Conservation (phyloP, 23 red algal genomes). For the Gracilaria caudata region DNA sequence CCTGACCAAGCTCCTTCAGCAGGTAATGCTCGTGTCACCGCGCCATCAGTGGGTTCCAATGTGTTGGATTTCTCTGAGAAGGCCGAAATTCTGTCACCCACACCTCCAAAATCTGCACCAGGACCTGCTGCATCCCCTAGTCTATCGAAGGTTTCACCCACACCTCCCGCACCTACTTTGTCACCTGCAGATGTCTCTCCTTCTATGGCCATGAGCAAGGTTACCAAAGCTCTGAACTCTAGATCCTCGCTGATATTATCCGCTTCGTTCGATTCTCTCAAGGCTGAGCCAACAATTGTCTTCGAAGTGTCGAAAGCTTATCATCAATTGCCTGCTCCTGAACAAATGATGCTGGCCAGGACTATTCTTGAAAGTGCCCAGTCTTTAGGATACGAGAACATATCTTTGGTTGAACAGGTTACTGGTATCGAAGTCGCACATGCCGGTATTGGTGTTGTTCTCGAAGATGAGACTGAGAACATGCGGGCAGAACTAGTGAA, state of each 20-base stretch:
- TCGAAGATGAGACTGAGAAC: constrained; percentile 61
- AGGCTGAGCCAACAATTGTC: constrained; percentile 58
- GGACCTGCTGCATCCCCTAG: background rate
- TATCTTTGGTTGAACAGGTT: constrained; percentile 52
- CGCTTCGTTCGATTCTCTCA: constrained; percentile 67
- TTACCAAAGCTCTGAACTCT: constrained; percentile 26
- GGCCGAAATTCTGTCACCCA: background rate
- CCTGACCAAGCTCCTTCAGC: background rate
- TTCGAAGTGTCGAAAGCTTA: constrained; percentile 61
- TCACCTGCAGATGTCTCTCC: constrained; percentile 22
- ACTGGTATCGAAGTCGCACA: constrained; percentile 47
- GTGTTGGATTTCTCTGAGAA: background rate
- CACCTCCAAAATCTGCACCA: constrained; percentile 5
- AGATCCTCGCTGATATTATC: constrained; percentile 7
- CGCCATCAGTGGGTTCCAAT: background rate
- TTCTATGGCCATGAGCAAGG: constrained; percentile 13
- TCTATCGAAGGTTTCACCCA: background rate
- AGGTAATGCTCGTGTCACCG: background rate
- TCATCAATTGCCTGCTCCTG: constrained; percentile 6
- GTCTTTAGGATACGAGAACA: constrained; percentile 33
- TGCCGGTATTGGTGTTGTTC: constrained; percentile 42
- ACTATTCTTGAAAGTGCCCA: constrained; percentile 7
- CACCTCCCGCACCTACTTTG: background rate
- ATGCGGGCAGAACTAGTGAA: constrained; percentile 51
- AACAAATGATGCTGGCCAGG: constrained; percentile 12